Conservation (phyloP, 768 basidiomycete species). For the Macrolepiota dolichaula region DNA sequence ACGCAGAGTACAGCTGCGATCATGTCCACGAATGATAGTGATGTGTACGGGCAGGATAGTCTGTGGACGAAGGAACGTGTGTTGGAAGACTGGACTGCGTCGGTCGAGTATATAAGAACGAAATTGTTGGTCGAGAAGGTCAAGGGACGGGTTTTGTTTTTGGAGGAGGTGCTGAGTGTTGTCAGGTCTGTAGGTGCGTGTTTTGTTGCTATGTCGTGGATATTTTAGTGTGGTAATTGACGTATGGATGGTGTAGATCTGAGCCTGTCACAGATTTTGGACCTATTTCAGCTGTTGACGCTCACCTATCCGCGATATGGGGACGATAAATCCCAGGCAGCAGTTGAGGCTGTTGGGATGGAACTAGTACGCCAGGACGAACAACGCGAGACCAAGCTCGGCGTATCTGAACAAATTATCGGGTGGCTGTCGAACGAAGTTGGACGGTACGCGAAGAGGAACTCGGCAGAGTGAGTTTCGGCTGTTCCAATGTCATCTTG, state of each 20-base stretch:
- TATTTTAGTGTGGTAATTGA: slow-evolving; percentile 7
- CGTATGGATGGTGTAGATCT: slow-evolving; percentile 43
- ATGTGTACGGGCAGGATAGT: slow-evolving; percentile 18
- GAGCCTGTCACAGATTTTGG: slow-evolving; percentile 54
- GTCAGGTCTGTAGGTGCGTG: slow-evolving; percentile 54
- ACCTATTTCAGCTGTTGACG: slow-evolving; percentile 71
- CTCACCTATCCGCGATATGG: slow-evolving; percentile 78
- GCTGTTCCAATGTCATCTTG: slow-evolving; percentile 2
- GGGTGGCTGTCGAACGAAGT: slow-evolving; percentile 77
- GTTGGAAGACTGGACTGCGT: slow-evolving; percentile 51
- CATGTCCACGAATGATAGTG: slow-evolving; percentile 25
- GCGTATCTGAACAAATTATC: slow-evolving; percentile 66
- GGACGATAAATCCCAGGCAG: slow-evolving; percentile 66
- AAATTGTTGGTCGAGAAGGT: slow-evolving; percentile 50
- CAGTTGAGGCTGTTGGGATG: slow-evolving; percentile 65
- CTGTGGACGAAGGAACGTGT: slow-evolving; percentile 55
- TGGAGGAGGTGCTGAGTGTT: slow-evolving; percentile 56
- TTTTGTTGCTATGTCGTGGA: not conserved
- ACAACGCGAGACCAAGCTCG: slow-evolving; percentile 46
- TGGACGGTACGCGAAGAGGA: slow-evolving; percentile 49
- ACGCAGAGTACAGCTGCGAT: slow-evolving; percentile 36
- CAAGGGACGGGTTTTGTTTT: slow-evolving; percentile 51
- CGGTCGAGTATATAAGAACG: slow-evolving; percentile 51
- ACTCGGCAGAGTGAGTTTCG: slow-evolving; percentile 49
- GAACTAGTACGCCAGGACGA: slow-evolving; percentile 66